Base-by-base conservation (phyloP, 2,329 filamentous ascomycete genomes). In the Trichoderma sp. region DNA sequence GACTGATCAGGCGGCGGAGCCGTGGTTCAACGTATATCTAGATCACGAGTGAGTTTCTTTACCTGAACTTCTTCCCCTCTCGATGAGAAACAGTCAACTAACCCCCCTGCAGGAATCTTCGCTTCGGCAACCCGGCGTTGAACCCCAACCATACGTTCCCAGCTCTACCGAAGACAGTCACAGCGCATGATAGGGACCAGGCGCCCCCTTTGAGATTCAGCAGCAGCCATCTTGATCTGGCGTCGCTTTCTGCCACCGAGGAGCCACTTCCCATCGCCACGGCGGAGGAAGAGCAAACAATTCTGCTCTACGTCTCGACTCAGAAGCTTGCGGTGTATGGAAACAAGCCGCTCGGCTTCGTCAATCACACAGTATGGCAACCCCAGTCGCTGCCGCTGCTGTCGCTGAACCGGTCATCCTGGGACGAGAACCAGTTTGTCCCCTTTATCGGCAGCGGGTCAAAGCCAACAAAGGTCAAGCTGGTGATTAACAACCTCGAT, bases 401-500 rank as follows among this genome's bases (percentile, higher is more conserved):
- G 3, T 67, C 71, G 1, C 60, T 68, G 19, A 63, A 66, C 30
- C 69, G 71, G 6, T 65, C 64, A 4, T 56, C 54, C 1, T 73
- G 72, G 72, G 67, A 73, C 39, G 51, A 64, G 0, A 57, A 72
- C 39, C 72, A 74, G 28, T 51, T 72, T 3, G 55, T 72, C 15
- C 68, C 69, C 0, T 69, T 69, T 17, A 59, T 73, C 7, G 52
- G 48, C 7, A 67, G 60, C 14, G 60, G 67, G 1, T 54, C 66
- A 3, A 57, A 59, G 1, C 67, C 69, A 7, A 61, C 24, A 2
- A 55, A 67, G 5, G 68, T 75, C 7, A 73, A 73, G 57, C 66
- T 76, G 14, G 67, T 74, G 39, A 72, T 76, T 19, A 76, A 74
- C 67, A 76, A 75, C 41, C 68, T 75, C 7, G 74, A 76, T 43